phyloP scores from a whole-genome alignment of 2,329 filamentous ascomycete genomes.

The Paraphaeosphaeria sporulosa region DNA sequence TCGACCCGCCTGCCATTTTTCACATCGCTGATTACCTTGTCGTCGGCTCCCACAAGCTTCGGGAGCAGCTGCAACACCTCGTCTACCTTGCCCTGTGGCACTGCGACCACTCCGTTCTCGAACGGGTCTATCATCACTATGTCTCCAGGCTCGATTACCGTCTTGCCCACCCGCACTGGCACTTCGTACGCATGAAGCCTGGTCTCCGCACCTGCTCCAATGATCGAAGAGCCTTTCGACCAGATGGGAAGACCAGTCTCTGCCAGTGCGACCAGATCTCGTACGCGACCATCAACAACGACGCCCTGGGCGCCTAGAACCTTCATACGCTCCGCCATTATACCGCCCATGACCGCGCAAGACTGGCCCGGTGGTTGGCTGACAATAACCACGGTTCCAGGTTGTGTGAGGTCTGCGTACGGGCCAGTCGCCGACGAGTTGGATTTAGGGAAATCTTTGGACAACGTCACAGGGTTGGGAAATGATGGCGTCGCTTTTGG shows the following conservation, averaged over 20 bases:
- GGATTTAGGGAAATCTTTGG: constrained; percentile 41
- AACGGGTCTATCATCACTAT: constrained; percentile 72
- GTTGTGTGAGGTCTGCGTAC: constrained; percentile 71
- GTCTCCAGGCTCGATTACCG: constrained; percentile 60
- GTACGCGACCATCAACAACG: constrained; percentile 72
- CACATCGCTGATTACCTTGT: constrained; percentile 65
- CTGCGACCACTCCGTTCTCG: constrained; percentile 72
- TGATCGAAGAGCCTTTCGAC: constrained; percentile 64
- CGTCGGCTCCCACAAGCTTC: constrained; percentile 51
- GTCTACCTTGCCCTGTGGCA: constrained; percentile 67
- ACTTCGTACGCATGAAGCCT: constrained; percentile 63
- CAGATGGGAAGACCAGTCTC: constrained; percentile 66
- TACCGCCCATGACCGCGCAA: constrained; percentile 78
- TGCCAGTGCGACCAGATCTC: constrained; percentile 69
- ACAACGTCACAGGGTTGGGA: constrained; percentile 37
- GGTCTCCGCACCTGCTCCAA: constrained; percentile 65
- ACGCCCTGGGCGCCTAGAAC: constrained; percentile 66
- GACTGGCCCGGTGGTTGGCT: constrained; percentile 70
- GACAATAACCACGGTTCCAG: constrained; percentile 70
- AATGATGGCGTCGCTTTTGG: constrained; percentile 60
- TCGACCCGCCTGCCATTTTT: constrained; percentile 66
- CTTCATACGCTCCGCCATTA: constrained; percentile 76
- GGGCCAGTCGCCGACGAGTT: constrained; percentile 57
- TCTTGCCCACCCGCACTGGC: constrained; percentile 48
- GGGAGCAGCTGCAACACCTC: constrained; percentile 67